Conservation (phyloP, 148 eudicot species). For the Dysphania ambrosioides region DNA sequence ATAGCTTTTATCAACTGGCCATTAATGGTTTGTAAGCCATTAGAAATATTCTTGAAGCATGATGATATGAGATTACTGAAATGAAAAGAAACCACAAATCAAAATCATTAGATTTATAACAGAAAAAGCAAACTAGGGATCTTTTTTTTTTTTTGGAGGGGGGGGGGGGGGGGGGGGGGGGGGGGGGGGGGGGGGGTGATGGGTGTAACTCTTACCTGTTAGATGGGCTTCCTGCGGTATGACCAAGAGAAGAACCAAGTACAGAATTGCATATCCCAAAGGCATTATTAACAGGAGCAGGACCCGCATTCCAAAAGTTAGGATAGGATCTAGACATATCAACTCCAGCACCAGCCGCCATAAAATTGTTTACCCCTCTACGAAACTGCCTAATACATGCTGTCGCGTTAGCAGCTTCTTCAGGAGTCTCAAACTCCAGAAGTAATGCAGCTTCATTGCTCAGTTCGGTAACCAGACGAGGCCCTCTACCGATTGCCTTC, state of each 20-base stretch:
- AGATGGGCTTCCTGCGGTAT: slow-evolving; percentile 46
- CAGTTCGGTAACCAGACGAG: slow-evolving; percentile 70
- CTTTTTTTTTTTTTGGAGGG: neutral
- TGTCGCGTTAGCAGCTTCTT: slow-evolving; percentile 76
- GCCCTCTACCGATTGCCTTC: slow-evolving; percentile 59
- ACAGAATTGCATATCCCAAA: slow-evolving; percentile 30
- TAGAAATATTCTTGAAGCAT: neutral
- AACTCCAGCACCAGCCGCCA: slow-evolving; percentile 29
- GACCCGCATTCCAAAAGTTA: slow-evolving; percentile 32
- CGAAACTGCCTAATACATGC: slow-evolving; percentile 67
- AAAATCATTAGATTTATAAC: no score
- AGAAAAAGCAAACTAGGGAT: no score
- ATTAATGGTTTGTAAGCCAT: neutral
- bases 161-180: slow-evolving; percentile 12
- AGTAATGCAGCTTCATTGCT: slow-evolving; percentile 76
- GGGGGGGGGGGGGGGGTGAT: neutral
- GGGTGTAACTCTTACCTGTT: slow-evolving; percentile 31
- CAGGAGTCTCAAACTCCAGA: slow-evolving; percentile 84
- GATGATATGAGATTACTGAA: neutral
- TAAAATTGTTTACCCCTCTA: slow-evolving; percentile 39
- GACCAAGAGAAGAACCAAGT: slow-evolving; percentile 59
- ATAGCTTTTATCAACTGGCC: neutral
- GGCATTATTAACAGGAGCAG: slow-evolving; percentile 35
- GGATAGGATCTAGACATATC: slow-evolving; percentile 39
- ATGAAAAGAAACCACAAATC: neutral